Evolutionary conservation across 2,329 filamentous ascomycete species (phyloP).

Genomic region (Fonsecaea multimorphosa): DNA sequence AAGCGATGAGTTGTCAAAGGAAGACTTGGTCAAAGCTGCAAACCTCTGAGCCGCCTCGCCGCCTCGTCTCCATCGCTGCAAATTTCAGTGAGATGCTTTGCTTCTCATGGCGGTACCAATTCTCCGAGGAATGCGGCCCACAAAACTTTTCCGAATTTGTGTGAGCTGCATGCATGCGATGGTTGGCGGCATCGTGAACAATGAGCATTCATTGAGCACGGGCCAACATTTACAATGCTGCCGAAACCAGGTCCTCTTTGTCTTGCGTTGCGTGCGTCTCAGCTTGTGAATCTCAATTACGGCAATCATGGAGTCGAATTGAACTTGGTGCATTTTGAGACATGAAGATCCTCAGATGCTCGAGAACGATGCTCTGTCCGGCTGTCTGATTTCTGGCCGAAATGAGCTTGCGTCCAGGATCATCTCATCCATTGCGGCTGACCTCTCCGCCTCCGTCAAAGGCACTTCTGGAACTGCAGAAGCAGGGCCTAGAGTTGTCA

Average conservation of each 20-base stretch:
- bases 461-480: constrained; percentile 36
- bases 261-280: constrained; percentile 10
- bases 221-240: background rate
- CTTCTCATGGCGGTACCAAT: constrained; percentile 1
- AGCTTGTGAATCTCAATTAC: background rate
- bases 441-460: constrained; percentile 35
- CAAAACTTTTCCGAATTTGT: constrained; percentile 16
- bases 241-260: constrained; percentile 30
- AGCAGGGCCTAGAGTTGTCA: constrained; percentile 34
- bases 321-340: background rate
- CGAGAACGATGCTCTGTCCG: constrained; percentile 5
- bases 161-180: constrained; percentile 5
- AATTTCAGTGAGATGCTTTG: constrained; percentile 1
- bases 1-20: constrained; percentile 60
- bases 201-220: constrained; percentile 6
- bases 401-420: constrained; percentile 27
- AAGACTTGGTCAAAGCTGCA: constrained; percentile 58
- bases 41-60: constrained; percentile 50
- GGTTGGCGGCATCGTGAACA: constrained; percentile 13
- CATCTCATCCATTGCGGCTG: constrained; percentile 20
- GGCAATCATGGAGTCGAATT: constrained; percentile 1
- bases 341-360: background rate
- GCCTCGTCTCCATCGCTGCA: constrained; percentile 8
- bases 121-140: constrained; percentile 27
- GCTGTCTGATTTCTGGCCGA: background rate